Evolutionary conservation across 2,329 filamentous ascomycete species (phyloP), one percentile per base, ranked within the genome.

Genomic region (Mollisia scopiformis): DNA sequence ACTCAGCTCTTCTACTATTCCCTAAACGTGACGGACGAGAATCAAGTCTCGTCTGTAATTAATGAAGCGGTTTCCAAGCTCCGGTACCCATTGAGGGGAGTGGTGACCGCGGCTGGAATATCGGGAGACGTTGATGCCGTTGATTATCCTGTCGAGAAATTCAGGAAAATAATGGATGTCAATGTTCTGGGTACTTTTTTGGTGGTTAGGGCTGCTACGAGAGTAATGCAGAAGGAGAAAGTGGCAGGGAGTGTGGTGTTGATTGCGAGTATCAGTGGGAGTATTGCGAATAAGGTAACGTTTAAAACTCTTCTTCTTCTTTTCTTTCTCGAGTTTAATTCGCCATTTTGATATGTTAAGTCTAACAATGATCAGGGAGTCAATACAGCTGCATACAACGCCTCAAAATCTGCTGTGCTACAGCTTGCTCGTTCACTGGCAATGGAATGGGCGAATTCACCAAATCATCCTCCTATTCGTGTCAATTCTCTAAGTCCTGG

Each of bases 141-240:
- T 37, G 79, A 81, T 10, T 82, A 82, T 56, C 75, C 77, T 3
- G 71, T 76, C 27, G 72, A 87, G 72, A 84, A 85, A 72, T 91
- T 87, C 76, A 79, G 85, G 66, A 82, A 86, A 75, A 87, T 92
- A 73, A 80, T 92, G 69, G 79, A 87, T 69, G 84, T 90, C 65
- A 90, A 93, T 76, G 79, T 90, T 72, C 89, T 82, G 25, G 89
- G 89, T n/a, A 85, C 83, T 27, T 88, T 87, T 75, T 80, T 88
- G 73, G 90, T 88, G 69, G 88, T 88, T 61, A 88, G 90, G 76
- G 87, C 88, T 59, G 84, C 88, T 27, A 89, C 88, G 55, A 80
- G 84, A 62, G 83, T 88, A 37, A 71, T 84, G 66, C 73, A 76
- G n/a, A 73, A 76, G 51, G 75, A 74, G 49, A 74, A 76, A 7